phyloP scores from a whole-genome alignment of 2,329 filamentous ascomycete genomes.

The Pyrenochaeta sp. region DNA sequence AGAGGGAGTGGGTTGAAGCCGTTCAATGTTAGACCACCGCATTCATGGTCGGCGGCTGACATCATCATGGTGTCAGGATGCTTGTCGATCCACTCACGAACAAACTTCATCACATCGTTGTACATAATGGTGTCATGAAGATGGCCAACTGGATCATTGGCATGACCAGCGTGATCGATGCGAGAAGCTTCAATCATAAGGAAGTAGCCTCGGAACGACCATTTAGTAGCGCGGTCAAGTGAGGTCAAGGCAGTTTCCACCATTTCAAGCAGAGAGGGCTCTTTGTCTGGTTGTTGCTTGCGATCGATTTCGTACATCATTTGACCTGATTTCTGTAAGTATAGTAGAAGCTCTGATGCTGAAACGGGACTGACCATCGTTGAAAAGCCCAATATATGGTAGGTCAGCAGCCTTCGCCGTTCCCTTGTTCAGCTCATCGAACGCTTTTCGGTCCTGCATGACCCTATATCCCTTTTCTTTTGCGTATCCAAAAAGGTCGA shows the following conservation, averaged over 20 bases:
- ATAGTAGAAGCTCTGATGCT: background rate
- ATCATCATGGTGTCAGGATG: slow-evolving; percentile 52
- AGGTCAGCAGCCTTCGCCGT: slow-evolving; percentile 33
- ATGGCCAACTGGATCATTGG: slow-evolving; percentile 37
- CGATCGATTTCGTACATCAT: slow-evolving; percentile 50
- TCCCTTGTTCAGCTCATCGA: slow-evolving; percentile 43
- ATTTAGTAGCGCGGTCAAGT: slow-evolving; percentile 45
- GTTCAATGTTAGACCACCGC: slow-evolving; percentile 51
- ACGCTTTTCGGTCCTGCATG: slow-evolving; percentile 47
- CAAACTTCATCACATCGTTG: slow-evolving; percentile 49
- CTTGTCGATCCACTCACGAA: slow-evolving; percentile 52
- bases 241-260: slow-evolving; percentile 49
- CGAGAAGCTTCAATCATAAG: slow-evolving; percentile 45
- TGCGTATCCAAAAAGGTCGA: slow-evolving; percentile 50
- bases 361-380: slow-evolving; percentile 28
- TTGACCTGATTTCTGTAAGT: slow-evolving; percentile 23
- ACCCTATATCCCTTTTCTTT: slow-evolving; percentile 47
- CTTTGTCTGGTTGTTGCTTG: slow-evolving; percentile 45
- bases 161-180: slow-evolving; percentile 34
- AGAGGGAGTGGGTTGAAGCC: slow-evolving; percentile 50
- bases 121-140: slow-evolving; percentile 53
- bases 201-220: slow-evolving; percentile 50
- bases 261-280: slow-evolving; percentile 54
- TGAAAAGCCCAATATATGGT: slow-evolving; percentile 53
- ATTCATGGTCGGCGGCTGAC: slow-evolving; percentile 54